phyloP scores from a whole-genome alignment of 495 filamentous ascomycete species.

The Penicillium waksmanii region DNA sequence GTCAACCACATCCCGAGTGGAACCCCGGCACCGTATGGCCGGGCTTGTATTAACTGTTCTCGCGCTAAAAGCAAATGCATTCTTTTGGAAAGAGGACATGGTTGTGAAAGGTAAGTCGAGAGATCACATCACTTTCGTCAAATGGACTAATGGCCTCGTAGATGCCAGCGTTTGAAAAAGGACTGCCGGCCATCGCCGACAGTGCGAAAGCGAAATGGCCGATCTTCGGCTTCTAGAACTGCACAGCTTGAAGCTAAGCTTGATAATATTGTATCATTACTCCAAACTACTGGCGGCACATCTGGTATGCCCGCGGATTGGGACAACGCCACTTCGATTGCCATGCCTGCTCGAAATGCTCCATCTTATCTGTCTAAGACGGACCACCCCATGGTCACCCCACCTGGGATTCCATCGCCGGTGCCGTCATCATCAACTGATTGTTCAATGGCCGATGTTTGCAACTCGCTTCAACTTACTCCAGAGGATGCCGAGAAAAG shows the following conservation, averaged over 20 bases:
- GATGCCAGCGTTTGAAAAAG: slow-evolving; percentile 54
- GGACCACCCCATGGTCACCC: not conserved
- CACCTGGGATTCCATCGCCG: slow-evolving; percentile 22
- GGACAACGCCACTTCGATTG: slow-evolving; percentile 13
- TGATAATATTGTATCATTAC: slow-evolving; percentile 51
- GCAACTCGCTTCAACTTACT: slow-evolving; percentile 22
- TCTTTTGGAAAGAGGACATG: slow-evolving; percentile 32
- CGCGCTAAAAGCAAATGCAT: slow-evolving; percentile 62
- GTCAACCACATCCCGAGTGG: slow-evolving; percentile 19
- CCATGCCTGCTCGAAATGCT: not conserved
- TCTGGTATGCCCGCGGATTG: slow-evolving; percentile 18
- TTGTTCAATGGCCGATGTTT: slow-evolving; percentile 14
- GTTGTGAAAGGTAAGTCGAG: slow-evolving; percentile 51
- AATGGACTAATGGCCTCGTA: slow-evolving; percentile 15
- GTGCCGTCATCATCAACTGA: slow-evolving; percentile 13
- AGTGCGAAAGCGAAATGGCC: slow-evolving; percentile 38
- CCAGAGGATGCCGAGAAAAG: slow-evolving; percentile 42
- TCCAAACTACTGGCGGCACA: slow-evolving; percentile 35
- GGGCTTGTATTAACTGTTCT: slow-evolving; percentile 59
- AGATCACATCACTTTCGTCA: not conserved
- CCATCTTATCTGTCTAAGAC: not conserved
- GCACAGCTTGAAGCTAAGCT: slow-evolving; percentile 56
- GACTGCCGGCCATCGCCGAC: slow-evolving; percentile 42
- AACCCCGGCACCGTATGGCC: slow-evolving; percentile 42
- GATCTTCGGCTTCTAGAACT: slow-evolving; percentile 31